phyloP scores from a whole-genome alignment of 225 moss, liverwort and hornwort genomes.

The Takakia lepidozioides region DNA sequence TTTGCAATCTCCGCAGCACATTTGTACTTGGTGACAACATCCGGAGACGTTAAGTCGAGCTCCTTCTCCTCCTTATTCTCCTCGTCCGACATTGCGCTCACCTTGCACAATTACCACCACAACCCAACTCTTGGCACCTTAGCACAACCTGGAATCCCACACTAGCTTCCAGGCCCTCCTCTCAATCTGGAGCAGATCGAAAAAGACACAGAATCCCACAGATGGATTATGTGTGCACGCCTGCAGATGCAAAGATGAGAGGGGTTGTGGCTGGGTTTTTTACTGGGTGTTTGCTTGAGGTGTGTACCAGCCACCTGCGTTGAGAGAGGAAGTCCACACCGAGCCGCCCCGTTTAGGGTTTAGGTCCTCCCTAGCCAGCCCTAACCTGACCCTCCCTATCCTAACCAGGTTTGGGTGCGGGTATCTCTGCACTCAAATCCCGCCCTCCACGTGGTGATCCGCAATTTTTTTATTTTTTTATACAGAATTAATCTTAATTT shows the following conservation, averaged over 20 bases:
- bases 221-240: background rate
- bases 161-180: constrained; percentile 1
- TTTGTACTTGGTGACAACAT: constrained; percentile 99
- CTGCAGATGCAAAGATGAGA: background rate
- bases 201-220: background rate
- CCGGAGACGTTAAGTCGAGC: constrained; percentile 90
- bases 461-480: background rate
- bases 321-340: background rate
- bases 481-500: background rate
- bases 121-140: background rate
- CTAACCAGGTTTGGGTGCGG: background rate
- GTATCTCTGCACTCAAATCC: background rate
- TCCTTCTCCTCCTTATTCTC: constrained; percentile 99
- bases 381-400: no score
- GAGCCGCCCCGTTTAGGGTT: constrained; percentile 14
- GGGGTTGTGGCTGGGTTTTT: no score
- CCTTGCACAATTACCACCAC: background rate
- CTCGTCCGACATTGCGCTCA: constrained; percentile 79
- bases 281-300: no score
- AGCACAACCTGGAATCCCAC: background rate
- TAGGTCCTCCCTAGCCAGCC: no score
- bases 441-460: background rate
- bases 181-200: no score
- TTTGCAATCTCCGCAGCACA: constrained; percentile 97
- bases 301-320: background rate